phyloP scores from a whole-genome alignment of 129 eudicot species.

The Smallanthus sonchifolius region DNA sequence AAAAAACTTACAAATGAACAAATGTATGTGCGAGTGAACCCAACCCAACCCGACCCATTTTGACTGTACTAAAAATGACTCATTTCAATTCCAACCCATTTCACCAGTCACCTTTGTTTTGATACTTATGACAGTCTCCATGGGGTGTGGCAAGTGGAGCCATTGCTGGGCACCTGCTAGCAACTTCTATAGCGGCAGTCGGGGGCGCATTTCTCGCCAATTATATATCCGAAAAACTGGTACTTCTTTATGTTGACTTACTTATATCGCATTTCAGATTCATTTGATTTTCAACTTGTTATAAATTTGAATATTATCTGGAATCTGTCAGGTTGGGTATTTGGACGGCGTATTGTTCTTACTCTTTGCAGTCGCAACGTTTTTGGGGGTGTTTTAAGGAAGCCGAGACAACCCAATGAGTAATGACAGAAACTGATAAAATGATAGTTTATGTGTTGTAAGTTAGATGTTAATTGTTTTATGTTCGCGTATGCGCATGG shows the following conservation, averaged over 20 bases:
- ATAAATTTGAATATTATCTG: conserved; percentile 3
- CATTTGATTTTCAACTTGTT: neutral
- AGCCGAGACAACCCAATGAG: conserved; percentile 12
- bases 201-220: conserved; percentile 96
- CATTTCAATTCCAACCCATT: neutral
- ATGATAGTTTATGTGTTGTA: conserved; percentile 12
- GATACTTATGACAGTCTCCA: conserved; percentile 63
- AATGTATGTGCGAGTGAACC: neutral
- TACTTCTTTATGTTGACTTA: conserved; percentile 11
- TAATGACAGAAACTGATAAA: neutral
- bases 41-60: neutral
- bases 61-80: neutral
- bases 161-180: conserved; percentile 86
- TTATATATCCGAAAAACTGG: conserved; percentile 92
- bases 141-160: conserved; percentile 99
- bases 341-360: conserved; percentile 77
- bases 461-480: conserved; percentile 11
- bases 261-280: neutral
- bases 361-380: conserved; percentile 80
- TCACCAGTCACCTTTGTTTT: neutral
- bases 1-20: neutral
- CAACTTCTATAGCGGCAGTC: conserved; percentile 71
- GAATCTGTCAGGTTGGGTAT: conserved; percentile 72
- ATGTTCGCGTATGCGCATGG: conserved; percentile 1
- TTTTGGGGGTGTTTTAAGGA: conserved; percentile 74